Evolutionary conservation across 768 basidiomycete genomes (phyloP).

Genomic region (Exidia glandulosa): DNA sequence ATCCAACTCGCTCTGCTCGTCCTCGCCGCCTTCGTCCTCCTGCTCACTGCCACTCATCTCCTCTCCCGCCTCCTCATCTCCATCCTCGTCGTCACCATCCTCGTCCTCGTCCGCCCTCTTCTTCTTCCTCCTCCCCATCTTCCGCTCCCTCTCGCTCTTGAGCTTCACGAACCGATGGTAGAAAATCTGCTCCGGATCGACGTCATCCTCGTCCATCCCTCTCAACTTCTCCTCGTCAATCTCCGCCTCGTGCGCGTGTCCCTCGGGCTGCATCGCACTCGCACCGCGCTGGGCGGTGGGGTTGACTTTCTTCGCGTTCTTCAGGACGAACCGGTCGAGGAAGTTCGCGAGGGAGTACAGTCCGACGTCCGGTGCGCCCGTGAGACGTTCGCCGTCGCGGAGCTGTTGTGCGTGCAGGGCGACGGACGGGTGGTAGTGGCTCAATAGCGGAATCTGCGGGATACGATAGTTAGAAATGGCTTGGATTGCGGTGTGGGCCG

Average conservation of each 20-base stretch:
- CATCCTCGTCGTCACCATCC: conserved; percentile 17
- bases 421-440: conserved; percentile 87
- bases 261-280: conserved; percentile 93
- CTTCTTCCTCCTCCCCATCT: conserved; percentile 18
- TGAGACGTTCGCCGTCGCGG: conserved; percentile 57
- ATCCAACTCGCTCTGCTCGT: conserved; percentile 35
- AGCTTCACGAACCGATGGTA: conserved; percentile 4
- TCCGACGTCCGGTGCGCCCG: conserved; percentile 77
- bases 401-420: conserved; percentile 80
- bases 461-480: background rate
- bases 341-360: conserved; percentile 91
- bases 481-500: background rate
- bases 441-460: conserved; percentile 57
- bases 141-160: conserved; percentile 20
- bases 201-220: conserved; percentile 12
- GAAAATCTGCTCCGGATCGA: conserved; percentile 4
- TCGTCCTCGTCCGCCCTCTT: conserved; percentile 16
- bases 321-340: conserved; percentile 94
- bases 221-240: conserved; percentile 21
- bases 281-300: conserved; percentile 57
- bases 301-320: conserved; percentile 80
- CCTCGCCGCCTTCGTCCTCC: conserved; percentile 18
- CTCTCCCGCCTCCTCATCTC: conserved; percentile 18
- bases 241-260: conserved; percentile 42
- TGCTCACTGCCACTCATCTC: conserved; percentile 11